Conservation (phyloP, 1,284 basidiomycete species). For the Pisolithus thermaeus region DNA sequence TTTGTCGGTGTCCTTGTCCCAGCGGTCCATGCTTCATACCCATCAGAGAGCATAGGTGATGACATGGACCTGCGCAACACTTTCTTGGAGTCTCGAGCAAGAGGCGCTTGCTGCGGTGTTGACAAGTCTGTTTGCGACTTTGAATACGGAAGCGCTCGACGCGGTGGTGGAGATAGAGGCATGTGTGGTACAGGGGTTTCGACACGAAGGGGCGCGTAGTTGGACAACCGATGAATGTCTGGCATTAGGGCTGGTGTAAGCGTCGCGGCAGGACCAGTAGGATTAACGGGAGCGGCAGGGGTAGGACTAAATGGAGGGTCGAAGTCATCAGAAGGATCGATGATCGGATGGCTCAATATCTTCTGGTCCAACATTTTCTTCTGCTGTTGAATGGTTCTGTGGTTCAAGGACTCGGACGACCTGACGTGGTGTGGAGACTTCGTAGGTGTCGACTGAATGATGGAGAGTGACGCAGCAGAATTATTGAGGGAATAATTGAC, state of each 20-base stretch:
- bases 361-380: slow-evolving; percentile 24
- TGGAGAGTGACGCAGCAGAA: slow-evolving; percentile 28
- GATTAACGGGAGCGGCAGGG: slow-evolving; percentile 1
- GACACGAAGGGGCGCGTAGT: slow-evolving; percentile 36
- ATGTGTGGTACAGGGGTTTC: slow-evolving; percentile 52
- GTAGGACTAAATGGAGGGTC: slow-evolving; percentile 12
- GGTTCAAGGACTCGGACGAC: slow-evolving; percentile 35
- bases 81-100: slow-evolving; percentile 10
- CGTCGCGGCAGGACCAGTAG: slow-evolving; percentile 11
- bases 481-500: slow-evolving; percentile 67
- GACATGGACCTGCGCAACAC: slow-evolving; percentile 40
- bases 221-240: slow-evolving; percentile 26
- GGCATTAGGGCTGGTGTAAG: slow-evolving; percentile 15
- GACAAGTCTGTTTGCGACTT: slow-evolving; percentile 51
- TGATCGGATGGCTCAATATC: slow-evolving; percentile 26
- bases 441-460: slow-evolving; percentile 24
- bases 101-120: slow-evolving; percentile 2
- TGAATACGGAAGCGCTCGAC: slow-evolving; percentile 46
- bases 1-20: slow-evolving; percentile 30
- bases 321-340: slow-evolving; percentile 24
- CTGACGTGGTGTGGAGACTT: slow-evolving; percentile 27
- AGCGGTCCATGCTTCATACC: slow-evolving; percentile 30
- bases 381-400: slow-evolving; percentile 20
- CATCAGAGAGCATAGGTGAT: slow-evolving; percentile 47
- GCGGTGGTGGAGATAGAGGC: slow-evolving; percentile 59